Evolutionary conservation across 2,329 filamentous ascomycete genomes (phyloP).

Genomic region (Exophiala sp.): DNA sequence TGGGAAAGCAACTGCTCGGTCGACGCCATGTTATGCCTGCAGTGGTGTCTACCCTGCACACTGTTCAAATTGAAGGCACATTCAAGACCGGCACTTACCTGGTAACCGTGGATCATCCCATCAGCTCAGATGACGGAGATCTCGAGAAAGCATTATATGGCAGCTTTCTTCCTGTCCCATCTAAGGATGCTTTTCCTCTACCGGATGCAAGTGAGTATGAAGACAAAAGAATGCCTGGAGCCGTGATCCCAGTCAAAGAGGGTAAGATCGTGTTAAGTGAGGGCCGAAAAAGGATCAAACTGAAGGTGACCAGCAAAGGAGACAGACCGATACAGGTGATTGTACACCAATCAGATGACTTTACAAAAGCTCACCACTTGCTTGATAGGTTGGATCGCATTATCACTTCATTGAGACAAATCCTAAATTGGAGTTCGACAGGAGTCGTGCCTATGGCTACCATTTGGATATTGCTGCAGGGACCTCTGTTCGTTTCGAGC

Average conservation of each 20-base stretch:
- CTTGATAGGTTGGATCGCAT: slow-evolving; percentile 70
- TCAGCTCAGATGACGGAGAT: slow-evolving; percentile 81
- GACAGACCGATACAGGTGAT: slow-evolving; percentile 82
- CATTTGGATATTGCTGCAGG: slow-evolving; percentile 86
- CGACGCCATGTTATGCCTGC: slow-evolving; percentile 85
- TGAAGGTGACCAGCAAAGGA: slow-evolving; percentile 79
- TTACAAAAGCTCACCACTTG: not conserved
- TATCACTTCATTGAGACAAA: slow-evolving; percentile 98
- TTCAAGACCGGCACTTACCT: slow-evolving; percentile 89
- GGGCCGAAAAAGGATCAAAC: slow-evolving; percentile 66
- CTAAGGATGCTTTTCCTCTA: slow-evolving; percentile 63
- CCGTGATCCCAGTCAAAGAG: slow-evolving; percentile 68
- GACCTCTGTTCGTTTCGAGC: slow-evolving; percentile 90
- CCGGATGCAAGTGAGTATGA: slow-evolving; percentile 64
- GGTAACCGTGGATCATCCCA: slow-evolving; percentile 88
- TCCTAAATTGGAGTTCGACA: slow-evolving; percentile 83
- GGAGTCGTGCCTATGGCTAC: slow-evolving; percentile 75
- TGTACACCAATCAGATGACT: not conserved
- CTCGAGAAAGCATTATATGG: slow-evolving; percentile 84
- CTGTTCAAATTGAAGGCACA: slow-evolving; percentile 92
- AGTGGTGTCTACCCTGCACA: slow-evolving; percentile 71
- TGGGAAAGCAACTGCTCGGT: slow-evolving; percentile 88
- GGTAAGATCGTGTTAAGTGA: slow-evolving; percentile 67
- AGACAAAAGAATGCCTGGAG: slow-evolving; percentile 69
- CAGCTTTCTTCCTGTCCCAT: slow-evolving; percentile 80